Evolutionary conservation across 208 protist species (phyloP), one percentile per base, ranked within the genome.

Genomic region (Porcisia hertigi): DNA sequence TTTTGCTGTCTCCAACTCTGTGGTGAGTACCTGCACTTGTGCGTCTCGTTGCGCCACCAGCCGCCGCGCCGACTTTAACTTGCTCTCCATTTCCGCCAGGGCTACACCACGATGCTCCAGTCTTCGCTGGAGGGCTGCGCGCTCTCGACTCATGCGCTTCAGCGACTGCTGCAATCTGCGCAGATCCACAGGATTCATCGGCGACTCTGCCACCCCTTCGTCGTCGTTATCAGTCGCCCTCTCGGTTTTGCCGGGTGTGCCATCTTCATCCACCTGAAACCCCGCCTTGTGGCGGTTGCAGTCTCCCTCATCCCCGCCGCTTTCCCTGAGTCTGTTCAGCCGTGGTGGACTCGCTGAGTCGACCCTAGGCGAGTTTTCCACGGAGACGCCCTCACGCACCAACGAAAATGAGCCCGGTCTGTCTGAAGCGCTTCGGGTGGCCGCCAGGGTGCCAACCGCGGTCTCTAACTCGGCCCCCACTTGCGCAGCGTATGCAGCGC

Each of bases 111-210:
- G 76, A n/a, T 70, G 70, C 43, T 80, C 76, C 30, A 80, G 70
- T 53, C 75, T 80, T 14, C 70, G 69, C 63, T 75, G 70, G 43
- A 80, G 70, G 34, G 76, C 76, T 0, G 41, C 11, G 9, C 69
- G 69, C 70, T 80, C 76, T 30, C 76, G 60, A 45, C 70, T 80
- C 69, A 75, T 60, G 3, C 76, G 76, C 60, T 72, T 80, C 34
- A 80, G 52, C 14, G 76, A 75, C 70, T 80, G 76, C 55, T 80
- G 76, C 70, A 75, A 34, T 49, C 54, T 69, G 14, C 70, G 76
- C 3, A 76, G 69, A 62, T 80, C 30, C 47, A 41, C 30, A 16
- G 1, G 1, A 11, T 2, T n/a, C 25, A 12, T 39, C 0, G 8
- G 25, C 18, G 65, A n/a, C 20, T 57, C 65, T 41, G 47, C n/a